Evolutionary conservation across 1,284 basidiomycete genomes (phyloP), one percentile per base, ranked within the genome.

Genomic region (Macrocystidia cucumis): DNA sequence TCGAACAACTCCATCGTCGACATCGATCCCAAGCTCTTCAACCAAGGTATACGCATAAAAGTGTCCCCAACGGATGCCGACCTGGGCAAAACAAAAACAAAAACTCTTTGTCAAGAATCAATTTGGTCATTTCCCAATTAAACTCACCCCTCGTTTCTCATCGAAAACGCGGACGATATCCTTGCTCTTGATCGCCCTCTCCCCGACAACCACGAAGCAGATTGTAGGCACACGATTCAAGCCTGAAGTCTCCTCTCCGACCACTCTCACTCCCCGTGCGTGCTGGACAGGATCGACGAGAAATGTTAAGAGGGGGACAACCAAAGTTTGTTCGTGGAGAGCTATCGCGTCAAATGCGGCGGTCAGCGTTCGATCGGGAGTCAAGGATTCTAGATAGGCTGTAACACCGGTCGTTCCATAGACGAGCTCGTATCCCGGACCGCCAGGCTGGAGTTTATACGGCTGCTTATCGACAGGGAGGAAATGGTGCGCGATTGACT

Each of bases 11-110:
- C 76, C 83, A 44, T 87, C 83, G 1, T 69, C 62, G 2, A 64
- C 48, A 44, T 80, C 73, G 27, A 81, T 42, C 20, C 48, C 49
- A 4, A 83, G 56, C 22, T 58, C 54, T 5, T 67, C 60, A 6
- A 85, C 59, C 9, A 88, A 59, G 1, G 70, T 72, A 50, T 82
- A 83, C 3, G 85, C 82, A 49, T 88, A 88, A 52, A 83, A 87
- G 51, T 89, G 79, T 1, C 86, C 85, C 40, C 73, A 84, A 9
- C 82, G 77, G 33, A 87, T 81, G 0, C 83, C 84, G 32, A 85
- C 68, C 84, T 86, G 37, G 4, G 17, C 9, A 29, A 34, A 13
- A 30, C 37, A 25, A 6, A n/a, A n/a, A n/a, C n/a, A n/a, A n/a
- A n/a, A n/a, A n/a, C n/a, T n/a, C n/a, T 22, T 19, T 2, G 9